Conservation (phyloP, 371 early-diverging fungal genomes). For the Coelomomyces lativittatus region DNA sequence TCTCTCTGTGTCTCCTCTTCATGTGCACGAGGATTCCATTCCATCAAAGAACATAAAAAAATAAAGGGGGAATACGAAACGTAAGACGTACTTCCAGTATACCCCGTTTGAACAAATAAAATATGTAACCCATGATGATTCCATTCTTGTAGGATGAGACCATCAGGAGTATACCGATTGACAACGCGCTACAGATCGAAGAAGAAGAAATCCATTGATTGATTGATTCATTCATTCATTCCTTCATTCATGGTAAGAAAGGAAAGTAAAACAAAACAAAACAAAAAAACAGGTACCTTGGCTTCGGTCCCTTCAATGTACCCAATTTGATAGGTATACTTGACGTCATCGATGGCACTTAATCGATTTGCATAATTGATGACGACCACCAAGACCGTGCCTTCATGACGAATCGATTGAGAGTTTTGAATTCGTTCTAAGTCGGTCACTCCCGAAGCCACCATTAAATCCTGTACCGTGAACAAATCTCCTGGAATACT, state of each 20-base stretch:
- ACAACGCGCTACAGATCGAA: neutral
- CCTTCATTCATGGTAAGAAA: neutral
- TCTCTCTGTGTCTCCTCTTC: too few species aligned
- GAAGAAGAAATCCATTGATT: neutral
- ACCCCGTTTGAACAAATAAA: neutral
- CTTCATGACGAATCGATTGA: conserved; percentile 11
- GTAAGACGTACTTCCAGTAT: conserved; percentile 4
- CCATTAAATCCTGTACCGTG: neutral
- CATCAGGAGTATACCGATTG: neutral
- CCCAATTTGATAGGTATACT: conserved; percentile 17
- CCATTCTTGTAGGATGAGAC: conserved; percentile 13
- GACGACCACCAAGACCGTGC: conserved; percentile 21
- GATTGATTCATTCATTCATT: neutral
- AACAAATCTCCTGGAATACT: conserved; percentile 17
- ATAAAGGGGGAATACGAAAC: too few species aligned
- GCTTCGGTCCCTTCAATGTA: conserved; percentile 20
- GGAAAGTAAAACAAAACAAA: neutral
- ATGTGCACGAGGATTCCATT: too few species aligned
- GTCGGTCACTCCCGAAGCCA: neutral
- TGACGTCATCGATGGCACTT: conserved; percentile 7
- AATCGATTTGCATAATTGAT: conserved; percentile 17
- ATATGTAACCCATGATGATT: conserved; percentile 33
- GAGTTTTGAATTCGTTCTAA: neutral
- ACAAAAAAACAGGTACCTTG: conserved; percentile 16
- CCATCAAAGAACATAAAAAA: too few species aligned